Percentiles rank a stretch among this genome's conserved stretches.
phyloP scores from a whole-genome alignment of 257 asterid species.

The Petrea volubilis region DNA sequence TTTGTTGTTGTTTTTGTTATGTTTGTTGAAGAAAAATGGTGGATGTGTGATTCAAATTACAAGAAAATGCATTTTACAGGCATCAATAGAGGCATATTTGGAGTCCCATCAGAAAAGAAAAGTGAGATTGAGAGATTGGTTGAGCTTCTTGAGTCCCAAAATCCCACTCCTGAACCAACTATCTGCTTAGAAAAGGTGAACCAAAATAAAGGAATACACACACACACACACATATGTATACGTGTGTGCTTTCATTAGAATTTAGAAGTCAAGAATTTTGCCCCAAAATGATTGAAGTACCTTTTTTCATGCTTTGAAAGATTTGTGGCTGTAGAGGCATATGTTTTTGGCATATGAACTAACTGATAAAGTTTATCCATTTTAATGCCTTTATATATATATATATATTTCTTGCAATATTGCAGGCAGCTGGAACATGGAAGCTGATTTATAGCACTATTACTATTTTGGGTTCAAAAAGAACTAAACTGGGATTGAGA shows the following conservation, averaged over 20 bases:
- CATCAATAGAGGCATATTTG: conserved; percentile 87
- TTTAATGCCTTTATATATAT: not conserved
- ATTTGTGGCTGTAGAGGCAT: too few species aligned
- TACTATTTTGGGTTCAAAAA: conserved; percentile 75
- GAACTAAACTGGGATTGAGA: conserved; percentile 89
- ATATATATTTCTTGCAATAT: not conserved
- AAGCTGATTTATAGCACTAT: conserved; percentile 84
- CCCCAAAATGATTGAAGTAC: too few species aligned
- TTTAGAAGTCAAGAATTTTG: too few species aligned
- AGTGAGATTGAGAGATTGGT: conserved; percentile 58
- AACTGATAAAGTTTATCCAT: not conserved
- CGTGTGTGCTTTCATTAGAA: too few species aligned
- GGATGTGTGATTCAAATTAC: not conserved
- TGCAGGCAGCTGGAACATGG: conserved; percentile 83
- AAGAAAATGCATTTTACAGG: conserved; percentile 37
- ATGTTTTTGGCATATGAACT: conserved; percentile 1
- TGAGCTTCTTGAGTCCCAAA: conserved; percentile 65
- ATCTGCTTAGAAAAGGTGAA: conserved; percentile 64
- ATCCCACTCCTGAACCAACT: conserved; percentile 83
- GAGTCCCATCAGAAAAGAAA: conserved; percentile 61
- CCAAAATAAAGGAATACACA: too few species aligned
- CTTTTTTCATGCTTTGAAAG: too few species aligned
- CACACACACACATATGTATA: too few species aligned
- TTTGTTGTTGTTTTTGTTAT: too few species aligned
- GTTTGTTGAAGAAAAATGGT: not conserved